These are phyloP conservation scores for Aspergillus leporis DNA, from an alignment of 495 filamentous ascomycete genomes.

Conservation along the genomic window DNA sequence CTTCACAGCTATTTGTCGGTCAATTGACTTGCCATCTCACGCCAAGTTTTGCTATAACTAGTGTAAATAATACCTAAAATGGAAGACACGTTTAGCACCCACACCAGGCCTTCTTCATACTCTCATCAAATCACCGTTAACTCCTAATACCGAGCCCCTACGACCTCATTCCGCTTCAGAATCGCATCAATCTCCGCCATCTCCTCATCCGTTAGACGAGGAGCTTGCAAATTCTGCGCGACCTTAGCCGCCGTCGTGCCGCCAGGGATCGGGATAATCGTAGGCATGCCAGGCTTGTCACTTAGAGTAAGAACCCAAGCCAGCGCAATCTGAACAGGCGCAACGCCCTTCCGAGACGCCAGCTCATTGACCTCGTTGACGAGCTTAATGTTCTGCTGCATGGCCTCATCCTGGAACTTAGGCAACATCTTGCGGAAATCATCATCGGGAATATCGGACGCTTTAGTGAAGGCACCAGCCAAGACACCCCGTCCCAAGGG, in stretches of 20 bases:
- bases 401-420: constrained; percentile 68
- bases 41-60: not conserved
- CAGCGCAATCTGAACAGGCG: constrained; percentile 75
- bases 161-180: constrained; percentile 36
- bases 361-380: constrained; percentile 64
- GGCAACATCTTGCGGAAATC: constrained; percentile 57
- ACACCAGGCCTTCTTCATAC: not conserved
- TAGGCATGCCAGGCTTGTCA: constrained; percentile 59
- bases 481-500: constrained; percentile 54
- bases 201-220: constrained; percentile 39
- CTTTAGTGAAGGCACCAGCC: constrained; percentile 62
- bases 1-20: not conserved
- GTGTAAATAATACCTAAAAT: not conserved
- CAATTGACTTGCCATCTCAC: not conserved
- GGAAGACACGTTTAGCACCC: not conserved
- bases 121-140: not conserved
- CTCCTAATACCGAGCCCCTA: constrained; percentile 38
- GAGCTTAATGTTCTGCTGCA: constrained; percentile 72
- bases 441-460: constrained; percentile 60
- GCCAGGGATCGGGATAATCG: constrained; percentile 84
- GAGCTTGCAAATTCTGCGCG: constrained; percentile 44
- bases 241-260: constrained; percentile 50
- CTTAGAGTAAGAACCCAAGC: constrained; percentile 64
- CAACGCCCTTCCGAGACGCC: constrained; percentile 68
- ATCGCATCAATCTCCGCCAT: constrained; percentile 48